Evolutionary conservation across 768 basidiomycete species (phyloP).

Genomic region (Mrakia frigida): DNA sequence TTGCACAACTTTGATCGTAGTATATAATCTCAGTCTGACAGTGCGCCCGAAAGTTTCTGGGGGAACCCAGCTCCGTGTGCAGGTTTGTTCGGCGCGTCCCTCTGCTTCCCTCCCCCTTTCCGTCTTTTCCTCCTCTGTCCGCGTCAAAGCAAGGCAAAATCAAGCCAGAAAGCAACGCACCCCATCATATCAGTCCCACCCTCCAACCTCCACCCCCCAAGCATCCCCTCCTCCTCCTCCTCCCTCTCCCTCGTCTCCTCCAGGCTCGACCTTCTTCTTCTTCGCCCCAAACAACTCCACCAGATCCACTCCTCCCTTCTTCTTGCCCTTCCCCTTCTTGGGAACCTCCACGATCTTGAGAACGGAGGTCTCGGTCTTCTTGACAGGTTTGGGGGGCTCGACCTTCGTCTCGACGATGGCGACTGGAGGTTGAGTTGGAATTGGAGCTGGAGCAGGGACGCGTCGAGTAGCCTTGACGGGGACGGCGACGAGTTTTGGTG

Average conservation of each 20-base stretch:
- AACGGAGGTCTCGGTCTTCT: conserved; percentile 31
- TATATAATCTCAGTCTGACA: too few species aligned
- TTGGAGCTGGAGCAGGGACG: background rate
- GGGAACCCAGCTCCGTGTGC: too few species aligned
- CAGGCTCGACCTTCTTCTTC: background rate
- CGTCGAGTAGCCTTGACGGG: background rate
- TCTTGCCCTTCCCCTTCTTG: conserved; percentile 13
- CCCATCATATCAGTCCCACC: conserved; percentile 25
- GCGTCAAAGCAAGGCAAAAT: too few species aligned
- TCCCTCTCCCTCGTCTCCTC: background rate
- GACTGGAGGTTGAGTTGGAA: background rate
- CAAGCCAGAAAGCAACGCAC: too few species aligned
- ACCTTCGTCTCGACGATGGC: background rate
- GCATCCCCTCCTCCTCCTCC: conserved; percentile 4
- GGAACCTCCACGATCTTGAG: conserved; percentile 32
- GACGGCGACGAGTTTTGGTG: background rate
- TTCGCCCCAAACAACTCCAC: conserved; percentile 21
- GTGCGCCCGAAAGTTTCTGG: too few species aligned
- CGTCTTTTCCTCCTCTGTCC: too few species aligned
- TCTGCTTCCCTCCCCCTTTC: too few species aligned
- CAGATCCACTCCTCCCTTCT: conserved; percentile 16
- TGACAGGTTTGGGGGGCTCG: background rate
- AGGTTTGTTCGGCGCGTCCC: too few species aligned
- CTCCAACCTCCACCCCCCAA: conserved; percentile 23
- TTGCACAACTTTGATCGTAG: too few species aligned